Conservation (phyloP, 768 basidiomycete species). For the Termitomyces sp. region DNA sequence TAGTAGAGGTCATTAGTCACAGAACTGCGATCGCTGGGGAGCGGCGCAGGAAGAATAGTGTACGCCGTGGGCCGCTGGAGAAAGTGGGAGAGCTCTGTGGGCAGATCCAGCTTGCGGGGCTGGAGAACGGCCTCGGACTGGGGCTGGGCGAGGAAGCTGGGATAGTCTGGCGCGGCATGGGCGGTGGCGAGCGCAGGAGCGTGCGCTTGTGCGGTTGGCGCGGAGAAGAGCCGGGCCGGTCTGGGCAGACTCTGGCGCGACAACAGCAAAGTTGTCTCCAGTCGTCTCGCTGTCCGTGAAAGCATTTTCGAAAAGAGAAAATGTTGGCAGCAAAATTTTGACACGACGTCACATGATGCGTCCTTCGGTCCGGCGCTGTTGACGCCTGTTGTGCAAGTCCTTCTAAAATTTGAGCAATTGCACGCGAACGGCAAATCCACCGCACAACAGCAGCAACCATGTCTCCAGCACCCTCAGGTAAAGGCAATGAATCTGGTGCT, state of each 20-base stretch:
- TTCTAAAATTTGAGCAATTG: slow-evolving; percentile 9
- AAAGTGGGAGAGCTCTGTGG: slow-evolving; percentile 43
- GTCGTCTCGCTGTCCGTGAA: slow-evolving; percentile 28
- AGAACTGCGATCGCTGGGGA: slow-evolving; percentile 42
- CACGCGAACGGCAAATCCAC: slow-evolving; percentile 7
- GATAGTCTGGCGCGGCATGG: slow-evolving; percentile 30
- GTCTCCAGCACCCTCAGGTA: slow-evolving; percentile 43
- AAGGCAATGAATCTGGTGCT: slow-evolving; percentile 78
- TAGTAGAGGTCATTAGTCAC: slow-evolving; percentile 46
- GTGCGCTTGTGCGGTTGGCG: slow-evolving; percentile 49
- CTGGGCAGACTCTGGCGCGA: slow-evolving; percentile 66
- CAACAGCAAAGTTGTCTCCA: slow-evolving; percentile 46
- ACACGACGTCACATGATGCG: neutral
- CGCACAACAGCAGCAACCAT: slow-evolving; percentile 16
- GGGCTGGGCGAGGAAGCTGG: slow-evolving; percentile 23
- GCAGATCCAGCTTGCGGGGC: neutral
- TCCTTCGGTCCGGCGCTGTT: neutral
- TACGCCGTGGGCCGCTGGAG: slow-evolving; percentile 40
- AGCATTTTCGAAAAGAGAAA: slow-evolving; percentile 25
- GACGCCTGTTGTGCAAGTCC: slow-evolving; percentile 5
- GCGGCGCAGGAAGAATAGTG: slow-evolving; percentile 63
- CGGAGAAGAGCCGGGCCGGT: slow-evolving; percentile 65
- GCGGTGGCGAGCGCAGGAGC: slow-evolving; percentile 48
- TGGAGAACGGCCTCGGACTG: slow-evolving; percentile 3
- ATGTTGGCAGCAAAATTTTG: neutral